Conservation (phyloP, 495 filamentous ascomycete species). For the Penicillium turbatum region DNA sequence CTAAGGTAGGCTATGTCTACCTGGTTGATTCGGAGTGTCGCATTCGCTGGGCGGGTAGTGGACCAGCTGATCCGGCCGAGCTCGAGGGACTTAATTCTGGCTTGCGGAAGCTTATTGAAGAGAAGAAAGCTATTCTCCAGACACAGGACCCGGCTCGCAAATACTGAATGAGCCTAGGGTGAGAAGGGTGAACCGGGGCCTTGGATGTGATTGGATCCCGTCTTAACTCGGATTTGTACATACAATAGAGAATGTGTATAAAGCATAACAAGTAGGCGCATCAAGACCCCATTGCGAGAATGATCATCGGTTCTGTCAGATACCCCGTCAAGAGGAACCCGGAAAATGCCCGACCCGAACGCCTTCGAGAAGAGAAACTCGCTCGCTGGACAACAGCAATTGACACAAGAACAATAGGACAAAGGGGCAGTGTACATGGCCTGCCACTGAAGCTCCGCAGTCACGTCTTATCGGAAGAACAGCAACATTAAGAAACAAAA, state of each 20-base stretch:
- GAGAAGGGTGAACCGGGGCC: not conserved
- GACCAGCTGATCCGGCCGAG: conserved; percentile 65
- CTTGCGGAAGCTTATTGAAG: conserved; percentile 61
- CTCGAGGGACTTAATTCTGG: conserved; percentile 66
- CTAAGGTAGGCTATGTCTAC: conserved; percentile 91
- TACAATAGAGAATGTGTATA: conserved; percentile 34
- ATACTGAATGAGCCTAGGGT: conserved; percentile 5
- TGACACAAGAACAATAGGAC: conserved; percentile 7
- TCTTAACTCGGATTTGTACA: conserved; percentile 28
- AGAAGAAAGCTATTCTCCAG: conserved; percentile 36
- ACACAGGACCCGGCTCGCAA: conserved; percentile 12
- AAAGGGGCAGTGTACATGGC: not conserved
- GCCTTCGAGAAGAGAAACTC: conserved; percentile 14
- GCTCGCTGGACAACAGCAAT: conserved; percentile 23
- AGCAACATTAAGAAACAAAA: conserved; percentile 85
- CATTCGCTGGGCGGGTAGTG: conserved; percentile 94
- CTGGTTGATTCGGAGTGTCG: conserved; percentile 79
- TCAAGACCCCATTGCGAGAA: conserved; percentile 14
- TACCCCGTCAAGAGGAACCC: conserved; percentile 8
- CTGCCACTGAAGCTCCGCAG: not conserved
- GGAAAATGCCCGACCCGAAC: conserved; percentile 21
- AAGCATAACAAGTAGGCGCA: conserved; percentile 15
- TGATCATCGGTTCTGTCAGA: conserved; percentile 17
- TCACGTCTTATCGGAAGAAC: conserved; percentile 61
- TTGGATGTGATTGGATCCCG: conserved; percentile 13